Base-by-base conservation (phyloP, 208 protist species). In the Leishmania aethiopica region DNA sequence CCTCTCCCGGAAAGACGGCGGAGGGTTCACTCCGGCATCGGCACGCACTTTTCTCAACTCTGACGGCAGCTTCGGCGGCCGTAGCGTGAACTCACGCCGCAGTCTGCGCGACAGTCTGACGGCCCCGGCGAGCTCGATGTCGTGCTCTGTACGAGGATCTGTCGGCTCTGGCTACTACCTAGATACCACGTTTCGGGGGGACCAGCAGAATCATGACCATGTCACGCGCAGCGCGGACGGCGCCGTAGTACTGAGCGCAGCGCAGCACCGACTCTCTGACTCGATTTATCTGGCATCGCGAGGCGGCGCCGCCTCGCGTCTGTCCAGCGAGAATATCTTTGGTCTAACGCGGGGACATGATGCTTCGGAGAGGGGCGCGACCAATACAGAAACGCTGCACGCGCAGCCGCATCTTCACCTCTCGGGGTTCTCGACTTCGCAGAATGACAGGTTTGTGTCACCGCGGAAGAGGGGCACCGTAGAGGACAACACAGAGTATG, bases 1-100 rank as follows among this genome's bases (percentile, higher is more conserved):
- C 71, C 77, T 88, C 28, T 88, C 84, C 22, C 84, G 84, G 40
- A 88, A 88, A 37, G 81, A 85, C 25, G 75, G 76, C n/a, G 75
- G 78, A 49, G 72, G 78, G 55, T 81, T 81, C 67, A 80, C 72
- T 19, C 42, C 60, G 45, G 37, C 55, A 28, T 59, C 78, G 35
- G 72, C 37, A 2, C 45, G 66, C 62, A 79, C 69, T 3, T 78
- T 78, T 66, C 8, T 77, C 7, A 59, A 57, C 5, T 78, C 53
- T 1, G 22, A 73, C 74, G 72, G 28, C 42, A 75, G 75, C 74
- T 67, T 79, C 15, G 74, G 66, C 7, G 59, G 13, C 6, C 28
- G 51, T 8, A 77, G 81, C 70, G 8, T n/a, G 4, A 59, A 70
- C 40, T 78, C 77, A 19, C 51, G 32, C 49, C 49, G 28, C n/a